Evolutionary conservation across 2,329 filamentous ascomycete species (phyloP), one percentile per base, ranked within the genome.

Genomic region (Tolypocladium guangdongense): DNA sequence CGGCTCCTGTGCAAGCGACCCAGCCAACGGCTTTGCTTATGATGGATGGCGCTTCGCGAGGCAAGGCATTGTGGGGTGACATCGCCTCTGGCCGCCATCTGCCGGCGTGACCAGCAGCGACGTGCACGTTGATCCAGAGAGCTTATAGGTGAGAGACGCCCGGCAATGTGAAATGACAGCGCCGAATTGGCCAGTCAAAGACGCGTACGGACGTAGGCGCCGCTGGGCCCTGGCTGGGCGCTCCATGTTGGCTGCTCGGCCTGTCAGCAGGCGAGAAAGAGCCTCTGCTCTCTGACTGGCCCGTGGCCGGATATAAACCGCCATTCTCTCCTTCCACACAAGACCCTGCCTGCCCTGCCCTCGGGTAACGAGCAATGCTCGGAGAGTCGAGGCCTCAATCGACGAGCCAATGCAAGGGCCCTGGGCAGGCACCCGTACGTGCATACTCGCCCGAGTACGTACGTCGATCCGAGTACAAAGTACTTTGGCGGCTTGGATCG

Each of bases 201-300:
- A n/a, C n/a, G n/a, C n/a, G n/a, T 8, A 10, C 8, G 14, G 32
- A 4, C 24, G 11, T 16, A 14, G 33, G 35, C 33, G 20, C 39
- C 35, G 51, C 20, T 30, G n/a, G n/a, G n/a, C n/a, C n/a, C n/a
- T n/a, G 16, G 24, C 43, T 7, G 8, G 48, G 49, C 35, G 33
- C 22, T 32, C 33, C 30, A 30, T 7, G 43, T 39, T 30, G 51
- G 56, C 56, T 49, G 51, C 52, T 54, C 56, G 50, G 51, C 56
- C 53, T 58, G 55, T 55, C 48, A 57, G 47, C 54, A 30, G 20
- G 55, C 53, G 22, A 56, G 54, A 57, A 55, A 53, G 54, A 53
- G 49, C 52, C 52, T 54, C 48, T 37, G 50, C 49, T 38, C 33
- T 60, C 46, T 64, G 57, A 66, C 57, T 66, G 64, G 64, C 55